A percentile compares a stretch with the other conserved stretches of the same genome.
These are phyloP conservation scores for Thalassiosira delicatula DNA, from an alignment of 352 stramenopile species.

Conservation along the genomic window DNA sequence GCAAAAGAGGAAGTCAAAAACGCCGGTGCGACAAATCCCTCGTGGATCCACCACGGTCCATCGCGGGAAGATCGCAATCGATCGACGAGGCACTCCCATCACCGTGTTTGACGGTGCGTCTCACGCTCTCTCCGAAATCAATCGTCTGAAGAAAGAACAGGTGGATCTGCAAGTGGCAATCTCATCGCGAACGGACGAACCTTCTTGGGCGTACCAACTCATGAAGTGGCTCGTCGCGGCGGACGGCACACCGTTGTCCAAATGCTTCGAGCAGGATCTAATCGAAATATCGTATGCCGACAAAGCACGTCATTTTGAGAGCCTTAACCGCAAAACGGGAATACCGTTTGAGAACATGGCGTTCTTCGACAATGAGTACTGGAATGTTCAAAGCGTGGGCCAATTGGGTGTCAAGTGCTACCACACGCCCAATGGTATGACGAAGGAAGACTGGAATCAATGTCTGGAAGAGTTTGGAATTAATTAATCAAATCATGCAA, in stretches of 20 bases:
- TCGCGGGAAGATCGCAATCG: conserved; percentile 63
- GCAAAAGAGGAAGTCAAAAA: conserved; percentile 37
- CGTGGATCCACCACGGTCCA: conserved; percentile 52
- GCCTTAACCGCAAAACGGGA: conserved; percentile 69
- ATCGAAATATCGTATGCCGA: conserved; percentile 71
- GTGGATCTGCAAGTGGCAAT: conserved; percentile 64
- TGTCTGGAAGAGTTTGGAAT: conserved; percentile 64
- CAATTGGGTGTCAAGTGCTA: conserved; percentile 71
- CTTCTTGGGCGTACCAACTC: conserved; percentile 66
- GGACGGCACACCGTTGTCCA: conserved; percentile 46
- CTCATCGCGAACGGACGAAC: conserved; percentile 74
- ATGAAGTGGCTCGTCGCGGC: conserved; percentile 61
- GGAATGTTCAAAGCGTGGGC: conserved; percentile 67
- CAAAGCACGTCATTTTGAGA: conserved; percentile 72
- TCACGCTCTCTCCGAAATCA: conserved; percentile 70
- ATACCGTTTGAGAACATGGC: conserved; percentile 73
- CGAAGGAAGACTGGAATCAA: conserved; percentile 66
- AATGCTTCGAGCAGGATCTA: conserved; percentile 57
- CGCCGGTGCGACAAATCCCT: conserved; percentile 26
- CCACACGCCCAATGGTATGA: conserved; percentile 78
- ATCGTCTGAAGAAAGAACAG: conserved; percentile 56
- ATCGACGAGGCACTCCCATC: conserved; percentile 58
- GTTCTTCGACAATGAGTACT: conserved; percentile 81
- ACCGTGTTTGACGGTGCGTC: conserved; percentile 75
- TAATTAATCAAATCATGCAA: conserved; percentile 10